A percentile compares a stretch with the other conserved stretches of the same genome.
These are phyloP conservation scores for Aspergillus calidoustus DNA, from an alignment of 2,329 filamentous ascomycete species.

Conservation along the genomic window DNA sequence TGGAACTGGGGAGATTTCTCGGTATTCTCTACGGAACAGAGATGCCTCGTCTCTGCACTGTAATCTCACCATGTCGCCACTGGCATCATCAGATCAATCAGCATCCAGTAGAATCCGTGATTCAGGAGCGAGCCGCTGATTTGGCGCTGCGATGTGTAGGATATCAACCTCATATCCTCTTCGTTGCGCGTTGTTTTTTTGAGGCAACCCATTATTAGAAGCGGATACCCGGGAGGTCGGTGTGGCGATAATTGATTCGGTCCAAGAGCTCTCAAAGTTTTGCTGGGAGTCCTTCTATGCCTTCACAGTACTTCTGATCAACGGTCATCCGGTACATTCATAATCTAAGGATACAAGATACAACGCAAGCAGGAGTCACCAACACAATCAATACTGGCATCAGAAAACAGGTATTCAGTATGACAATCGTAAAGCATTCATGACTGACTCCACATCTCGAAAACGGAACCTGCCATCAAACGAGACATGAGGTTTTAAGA, in stretches of 20 bases:
- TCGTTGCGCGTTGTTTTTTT: no score
- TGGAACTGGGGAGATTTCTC: neutral
- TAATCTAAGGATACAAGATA: constrained; percentile 10
- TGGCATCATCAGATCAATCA: neutral
- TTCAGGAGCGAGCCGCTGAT: neutral
- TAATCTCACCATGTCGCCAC: neutral
- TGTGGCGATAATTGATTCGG: neutral
- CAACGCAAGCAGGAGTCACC: neutral
- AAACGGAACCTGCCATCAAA: neutral
- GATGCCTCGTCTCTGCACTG: neutral
- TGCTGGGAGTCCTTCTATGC: neutral
- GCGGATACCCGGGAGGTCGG: neutral
- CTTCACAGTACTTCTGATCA: neutral
- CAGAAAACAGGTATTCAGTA: neutral
- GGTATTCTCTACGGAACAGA: neutral
- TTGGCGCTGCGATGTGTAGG: neutral
- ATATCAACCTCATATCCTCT: neutral
- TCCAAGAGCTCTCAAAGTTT: neutral
- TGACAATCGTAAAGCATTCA: neutral
- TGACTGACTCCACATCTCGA: neutral
- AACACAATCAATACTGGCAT: neutral
- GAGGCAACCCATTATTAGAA: neutral
- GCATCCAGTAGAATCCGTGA: neutral
- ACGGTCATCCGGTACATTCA: neutral
- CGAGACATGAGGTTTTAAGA: constrained; percentile 18